Conservation (phyloP, 495 filamentous ascomycete species). For the Thermothielavioides terrestris region DNA sequence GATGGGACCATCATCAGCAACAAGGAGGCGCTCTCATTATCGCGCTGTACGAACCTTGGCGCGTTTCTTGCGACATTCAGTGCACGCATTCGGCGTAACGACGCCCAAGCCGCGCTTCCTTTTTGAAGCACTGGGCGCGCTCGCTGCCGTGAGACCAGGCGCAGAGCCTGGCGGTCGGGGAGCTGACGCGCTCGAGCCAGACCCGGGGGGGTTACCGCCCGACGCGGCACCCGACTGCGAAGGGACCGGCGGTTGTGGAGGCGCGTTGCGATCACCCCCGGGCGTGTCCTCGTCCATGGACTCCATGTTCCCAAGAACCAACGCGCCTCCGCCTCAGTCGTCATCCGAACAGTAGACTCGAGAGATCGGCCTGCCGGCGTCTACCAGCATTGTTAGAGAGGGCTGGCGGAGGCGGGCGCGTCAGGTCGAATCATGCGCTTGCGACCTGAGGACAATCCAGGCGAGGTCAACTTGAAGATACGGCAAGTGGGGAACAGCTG, state of each 20-base stretch:
- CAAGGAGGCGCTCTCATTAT: no score
- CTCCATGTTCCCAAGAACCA: conserved; percentile 10
- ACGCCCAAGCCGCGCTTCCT: conserved; percentile 42
- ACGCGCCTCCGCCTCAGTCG: not conserved
- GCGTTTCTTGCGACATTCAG: conserved; percentile 50
- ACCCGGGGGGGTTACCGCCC: conserved; percentile 3
- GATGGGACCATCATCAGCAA: no score
- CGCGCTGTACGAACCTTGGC: conserved; percentile 37
- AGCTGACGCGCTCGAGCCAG: conserved; percentile 13
- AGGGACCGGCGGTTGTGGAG: conserved; percentile 1
- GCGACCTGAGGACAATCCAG: not conserved
- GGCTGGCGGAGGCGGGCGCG: not conserved
- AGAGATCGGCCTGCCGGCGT: not conserved
- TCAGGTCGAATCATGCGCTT: not conserved
- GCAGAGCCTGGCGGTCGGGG: conserved; percentile 1
- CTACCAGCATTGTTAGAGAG: conserved; percentile 8
- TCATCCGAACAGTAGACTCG: not conserved
- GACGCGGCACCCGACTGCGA: not conserved
- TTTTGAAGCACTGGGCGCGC: conserved; percentile 23
- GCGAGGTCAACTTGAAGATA: not conserved
- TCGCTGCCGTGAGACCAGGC: not conserved
- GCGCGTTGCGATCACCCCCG: not conserved
- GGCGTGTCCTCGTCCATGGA: conserved; percentile 21
- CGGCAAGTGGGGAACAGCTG: no score
- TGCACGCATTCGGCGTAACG: conserved; percentile 49